Base-by-base conservation (phyloP, 768 basidiomycete genomes). In the Boletus rufocinnamomeus region DNA sequence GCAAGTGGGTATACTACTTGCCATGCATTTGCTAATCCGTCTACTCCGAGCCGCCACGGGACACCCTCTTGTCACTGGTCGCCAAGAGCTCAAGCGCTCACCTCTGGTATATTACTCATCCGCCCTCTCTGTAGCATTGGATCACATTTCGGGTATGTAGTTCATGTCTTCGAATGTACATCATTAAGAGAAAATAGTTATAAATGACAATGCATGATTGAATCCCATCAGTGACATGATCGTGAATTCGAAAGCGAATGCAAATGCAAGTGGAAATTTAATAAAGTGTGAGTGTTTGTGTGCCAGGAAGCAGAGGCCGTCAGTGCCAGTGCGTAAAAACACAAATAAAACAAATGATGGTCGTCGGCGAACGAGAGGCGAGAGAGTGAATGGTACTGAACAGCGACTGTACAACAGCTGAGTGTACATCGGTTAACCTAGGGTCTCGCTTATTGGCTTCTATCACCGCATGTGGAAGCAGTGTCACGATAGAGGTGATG, bases 131-230 rank as follows among this genome's bases (percentile, higher is more conserved):
- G n/a, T n/a, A 37, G 4, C 25, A n/a, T 37, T 8, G 27, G 11
- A 48, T 48, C 8, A 46, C 23, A 21, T 45, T 30, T 55, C 50
- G 56, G 30, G 17, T 38, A 43, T n/a, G 30, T 40, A 38, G 4
- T 51, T 57, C 53, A 32, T 49, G 50, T 48, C 28, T 56, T 57
- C 11, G 43, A 59, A 58, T 60, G 60, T 70, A 60, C 56, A 54
- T 62, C 47, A 69, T 71, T 71, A 71, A 44, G 57, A 50, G 59
- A 61, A 60, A 49, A 62, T 69, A 68, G 57, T 61, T 60, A 59
- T 72, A 72, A 54, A 62, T 67, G 63, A 63, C 59, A 57, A 69
- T 70, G 70, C 70, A 67, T 70, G 66, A 57, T 56, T 56, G 66
- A 28, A 50, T 61, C 57, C 53, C 61, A 60, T 68, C 61, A 60